Base-by-base conservation (phyloP, 1,139 yeast genomes). In the Suhomyces terraborum region DNA sequence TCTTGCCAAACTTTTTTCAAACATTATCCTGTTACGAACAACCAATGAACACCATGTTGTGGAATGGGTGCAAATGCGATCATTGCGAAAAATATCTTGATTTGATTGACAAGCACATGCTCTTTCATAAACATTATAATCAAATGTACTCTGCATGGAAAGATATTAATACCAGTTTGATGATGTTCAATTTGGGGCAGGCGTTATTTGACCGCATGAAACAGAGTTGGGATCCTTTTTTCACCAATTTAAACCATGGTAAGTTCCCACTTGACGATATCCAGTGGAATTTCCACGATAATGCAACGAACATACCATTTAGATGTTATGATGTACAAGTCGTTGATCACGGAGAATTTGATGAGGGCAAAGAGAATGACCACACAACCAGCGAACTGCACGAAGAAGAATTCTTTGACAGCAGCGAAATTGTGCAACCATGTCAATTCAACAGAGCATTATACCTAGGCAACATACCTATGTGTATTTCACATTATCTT, bases 11-110 rank as follows among this genome's bases (percentile, higher is more conserved):
- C 7, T 66, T 82, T 36, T 57, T 85, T 43, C 79, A 79, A 42
- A 64, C 81, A 0, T 63, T 83, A 23, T 69, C 88, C 0, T 77
- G 87, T 45, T 85, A 84, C 57, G 93, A 84, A 49, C 82, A 81
- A 43, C 61, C 83, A 7, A 79, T 82, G 61, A 82, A 86, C 41
- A 84, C 82, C 46, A 49, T 84, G 40, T 58, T 85, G 30, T 85
- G 91, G 89, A 84, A 83, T 56, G 91, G 91, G 0, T 84, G 93
- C 58, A 73, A 73, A 40, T 84, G 94, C 55, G 46, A 50, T 0
- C 77, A 73, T 48, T 84, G 94, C 53, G 53, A 54, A 3, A 58
- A 62, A 26, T 73, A 73, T 40, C 60, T 84, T 20, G 71, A 70
- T 0, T 49, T 72, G 9, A 65, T 81, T 36, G 94, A 85, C 51